Evolutionary conservation across 768 basidiomycete species (phyloP), one percentile per base, ranked within the genome.

Genomic region (Cantharellus anzutake): DNA sequence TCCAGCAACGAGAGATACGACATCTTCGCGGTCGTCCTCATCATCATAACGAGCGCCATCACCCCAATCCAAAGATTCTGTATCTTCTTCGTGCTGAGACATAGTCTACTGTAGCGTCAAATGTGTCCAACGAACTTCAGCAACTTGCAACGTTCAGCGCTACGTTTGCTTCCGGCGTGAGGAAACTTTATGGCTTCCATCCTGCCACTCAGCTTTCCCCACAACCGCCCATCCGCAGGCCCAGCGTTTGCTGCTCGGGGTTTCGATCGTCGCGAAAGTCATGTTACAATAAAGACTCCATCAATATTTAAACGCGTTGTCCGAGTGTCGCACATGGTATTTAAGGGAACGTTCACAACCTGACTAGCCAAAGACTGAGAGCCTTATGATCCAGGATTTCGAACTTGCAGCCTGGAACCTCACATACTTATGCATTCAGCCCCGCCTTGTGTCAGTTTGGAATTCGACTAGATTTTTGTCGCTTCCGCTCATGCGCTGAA

Each of bases 371-470:
- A 44, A 62, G 51, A 20, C 5, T 20, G 38, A 7, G 14, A 44
- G 56, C 29, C 42, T 56, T 40, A 42, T 5, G 59, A 60, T 55
- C 4, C 68, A 97, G 93, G 94, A 98, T 70, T 96, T 97, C 71
- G 94, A 98, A 70, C 74, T 94, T 52, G 94, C 94, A 5, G 84
- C 88, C 39, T 97, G 93, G 91, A 91, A 96, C 68, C 71, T 98
- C 60, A 91, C 87, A 5, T 96, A 96, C 73, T 75, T 97, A 2
- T 93, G 91, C 68, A 78, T 97, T 59, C 83, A 91, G 2, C 94
- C 94, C 0, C 78, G 84, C 67, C 78, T 90, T 79, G 93, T 98
- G 84, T 96, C 66, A 70, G 80, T 68, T 39, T 35, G 5, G 38
- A 3, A n/a, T 16, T 59, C 11, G 34, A 20, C 20, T 29, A 48